These are phyloP conservation scores for Xylaria longipes DNA, from an alignment of 495 filamentous ascomycete genomes.

Conservation along the genomic window DNA sequence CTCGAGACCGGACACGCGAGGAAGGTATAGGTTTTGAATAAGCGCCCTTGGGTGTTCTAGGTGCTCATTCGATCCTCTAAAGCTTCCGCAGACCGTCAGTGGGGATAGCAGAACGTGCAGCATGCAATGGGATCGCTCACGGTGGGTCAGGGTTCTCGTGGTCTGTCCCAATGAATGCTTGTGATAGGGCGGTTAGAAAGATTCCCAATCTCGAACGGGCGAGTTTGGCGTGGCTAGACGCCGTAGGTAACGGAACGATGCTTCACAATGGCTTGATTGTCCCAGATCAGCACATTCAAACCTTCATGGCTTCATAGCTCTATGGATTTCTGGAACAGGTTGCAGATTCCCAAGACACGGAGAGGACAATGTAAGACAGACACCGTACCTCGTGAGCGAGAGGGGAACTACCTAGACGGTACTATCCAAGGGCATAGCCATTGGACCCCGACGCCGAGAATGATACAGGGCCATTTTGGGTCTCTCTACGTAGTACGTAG, in stretches of 20 bases:
- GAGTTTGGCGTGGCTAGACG: constrained; percentile 41
- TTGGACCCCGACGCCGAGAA: constrained; percentile 11
- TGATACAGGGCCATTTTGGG: neutral
- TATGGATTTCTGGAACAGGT: constrained; percentile 27
- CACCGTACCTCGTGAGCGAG: neutral
- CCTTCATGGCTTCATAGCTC: constrained; percentile 22
- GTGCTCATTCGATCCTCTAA: constrained; percentile 43
- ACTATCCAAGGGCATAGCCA: neutral
- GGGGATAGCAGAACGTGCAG: constrained; percentile 33
- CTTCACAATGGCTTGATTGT: constrained; percentile 26
- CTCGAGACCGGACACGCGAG: constrained; percentile 42
- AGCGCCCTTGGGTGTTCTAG: constrained; percentile 48
- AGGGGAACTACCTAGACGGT: neutral
- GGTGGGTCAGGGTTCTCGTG: constrained; percentile 33
- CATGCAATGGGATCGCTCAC: constrained; percentile 44
- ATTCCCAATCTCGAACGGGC: constrained; percentile 40
- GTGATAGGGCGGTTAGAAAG: constrained; percentile 40
- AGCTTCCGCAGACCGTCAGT: constrained; percentile 47
- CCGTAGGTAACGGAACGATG: constrained; percentile 30
- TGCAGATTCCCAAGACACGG: constrained; percentile 13
- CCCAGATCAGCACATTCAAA: constrained; percentile 34
- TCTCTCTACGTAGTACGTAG: no score
- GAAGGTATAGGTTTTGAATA: constrained; percentile 61
- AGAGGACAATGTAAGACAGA: constrained; percentile 3
- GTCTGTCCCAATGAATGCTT: constrained; percentile 30